phyloP scores from a whole-genome alignment of 2,329 filamentous ascomycete genomes.

The Pochonia chlamydosporia region DNA sequence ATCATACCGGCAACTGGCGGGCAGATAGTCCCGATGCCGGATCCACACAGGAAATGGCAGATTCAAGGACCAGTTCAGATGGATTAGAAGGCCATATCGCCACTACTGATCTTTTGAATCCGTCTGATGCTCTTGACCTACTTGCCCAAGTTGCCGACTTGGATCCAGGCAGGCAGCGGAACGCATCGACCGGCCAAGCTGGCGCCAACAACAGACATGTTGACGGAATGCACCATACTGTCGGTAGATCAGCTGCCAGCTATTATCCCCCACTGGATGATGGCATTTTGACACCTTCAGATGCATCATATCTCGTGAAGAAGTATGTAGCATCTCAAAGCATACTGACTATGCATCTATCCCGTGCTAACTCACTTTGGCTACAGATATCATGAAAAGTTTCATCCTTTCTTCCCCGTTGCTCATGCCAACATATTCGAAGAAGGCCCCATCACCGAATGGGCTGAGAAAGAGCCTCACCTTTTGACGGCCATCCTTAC shows the following conservation, averaged over 20 bases:
- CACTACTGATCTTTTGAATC: slow-evolving; percentile 33
- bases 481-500: slow-evolving; percentile 65
- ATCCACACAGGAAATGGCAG: slow-evolving; percentile 9
- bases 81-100: slow-evolving; percentile 33
- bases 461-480: slow-evolving; percentile 57
- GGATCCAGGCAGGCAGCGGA: slow-evolving; percentile 18
- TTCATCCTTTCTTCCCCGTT: slow-evolving; percentile 65
- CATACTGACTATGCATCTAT: neutral
- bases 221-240: slow-evolving; percentile 2
- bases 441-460: slow-evolving; percentile 43
- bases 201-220: slow-evolving; percentile 10
- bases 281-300: slow-evolving; percentile 21
- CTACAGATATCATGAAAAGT: slow-evolving; percentile 55
- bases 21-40: slow-evolving; percentile 8
- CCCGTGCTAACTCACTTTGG: neutral
- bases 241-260: slow-evolving; percentile 1
- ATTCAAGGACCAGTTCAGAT: slow-evolving; percentile 10
- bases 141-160: slow-evolving; percentile 35
- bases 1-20: slow-evolving; percentile 11
- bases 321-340: slow-evolving; percentile 14
- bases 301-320: slow-evolving; percentile 20
- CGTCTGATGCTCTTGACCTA: slow-evolving; percentile 34
- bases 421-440: slow-evolving; percentile 56
- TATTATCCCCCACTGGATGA: slow-evolving; percentile 27
- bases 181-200: slow-evolving; percentile 8